Conservation (phyloP, 2,329 filamentous ascomycete species). For the Xylaria sp. region DNA sequence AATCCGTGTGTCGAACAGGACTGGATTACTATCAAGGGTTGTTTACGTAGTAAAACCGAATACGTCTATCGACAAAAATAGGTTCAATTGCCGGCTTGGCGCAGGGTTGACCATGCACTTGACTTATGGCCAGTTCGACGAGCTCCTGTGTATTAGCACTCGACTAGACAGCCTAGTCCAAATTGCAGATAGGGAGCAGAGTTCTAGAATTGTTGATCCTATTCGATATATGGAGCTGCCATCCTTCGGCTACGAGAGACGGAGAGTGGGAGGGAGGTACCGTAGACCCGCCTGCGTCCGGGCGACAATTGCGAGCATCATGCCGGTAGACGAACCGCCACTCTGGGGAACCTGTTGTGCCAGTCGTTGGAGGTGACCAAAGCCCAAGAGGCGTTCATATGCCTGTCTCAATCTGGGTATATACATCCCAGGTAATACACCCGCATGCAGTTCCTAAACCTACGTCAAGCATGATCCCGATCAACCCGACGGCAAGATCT, state of each 20-base stretch:
- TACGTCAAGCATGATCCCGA: neutral
- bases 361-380: no score
- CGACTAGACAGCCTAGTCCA: slow-evolving; percentile 4
- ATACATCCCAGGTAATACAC: neutral
- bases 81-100: slow-evolving; percentile 18
- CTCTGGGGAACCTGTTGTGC: slow-evolving; percentile 1
- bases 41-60: slow-evolving; percentile 5
- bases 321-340: slow-evolving; percentile 11
- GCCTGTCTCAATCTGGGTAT: neutral
- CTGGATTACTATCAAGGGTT: neutral
- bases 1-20: neutral
- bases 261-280: no score
- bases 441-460: neutral
- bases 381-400: neutral
- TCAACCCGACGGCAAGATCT: neutral
- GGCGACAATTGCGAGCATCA: neutral
- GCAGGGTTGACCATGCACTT: slow-evolving; percentile 9
- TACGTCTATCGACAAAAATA: slow-evolving; percentile 7
- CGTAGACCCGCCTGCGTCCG: neutral
- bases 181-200: neutral
- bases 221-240: slow-evolving; percentile 9
- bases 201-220: slow-evolving; percentile 1
- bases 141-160: neutral
- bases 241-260: slow-evolving; percentile 1
- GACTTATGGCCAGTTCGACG: slow-evolving; percentile 2